Conservation (phyloP, 1,284 basidiomycete species). For the Pseudozyma pruni region DNA sequence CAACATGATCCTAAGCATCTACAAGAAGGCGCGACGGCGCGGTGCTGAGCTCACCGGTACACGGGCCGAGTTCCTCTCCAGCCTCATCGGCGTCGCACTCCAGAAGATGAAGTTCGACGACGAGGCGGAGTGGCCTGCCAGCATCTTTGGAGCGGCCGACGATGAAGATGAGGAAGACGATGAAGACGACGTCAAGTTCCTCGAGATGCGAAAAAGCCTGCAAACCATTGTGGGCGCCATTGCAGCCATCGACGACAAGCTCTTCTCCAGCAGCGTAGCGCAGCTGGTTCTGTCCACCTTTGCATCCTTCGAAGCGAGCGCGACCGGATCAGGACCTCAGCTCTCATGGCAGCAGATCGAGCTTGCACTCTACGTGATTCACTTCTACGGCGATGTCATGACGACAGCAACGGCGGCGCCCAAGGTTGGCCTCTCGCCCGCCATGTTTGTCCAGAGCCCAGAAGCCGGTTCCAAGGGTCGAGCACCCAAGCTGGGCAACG, state of each 20-base stretch:
- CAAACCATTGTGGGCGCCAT: slow-evolving; percentile 84
- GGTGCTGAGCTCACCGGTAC: slow-evolving; percentile 41
- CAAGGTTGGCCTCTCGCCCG: slow-evolving; percentile 62
- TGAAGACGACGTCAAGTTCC: slow-evolving; percentile 86
- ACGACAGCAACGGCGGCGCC: slow-evolving; percentile 54
- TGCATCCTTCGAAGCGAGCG: slow-evolving; percentile 73
- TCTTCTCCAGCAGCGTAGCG: slow-evolving; percentile 79
- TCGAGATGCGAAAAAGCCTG: slow-evolving; percentile 85
- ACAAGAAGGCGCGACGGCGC: slow-evolving; percentile 62
- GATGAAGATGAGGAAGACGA: slow-evolving; percentile 75
- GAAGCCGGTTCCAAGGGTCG: slow-evolving; percentile 52
- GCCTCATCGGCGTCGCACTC: slow-evolving; percentile 82
- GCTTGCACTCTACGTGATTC: slow-evolving; percentile 88
- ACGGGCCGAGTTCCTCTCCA: slow-evolving; percentile 75
- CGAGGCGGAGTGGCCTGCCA: slow-evolving; percentile 83
- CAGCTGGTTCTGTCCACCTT: slow-evolving; percentile 80
- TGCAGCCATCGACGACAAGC: slow-evolving; percentile 80
- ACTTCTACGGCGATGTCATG: slow-evolving; percentile 83
- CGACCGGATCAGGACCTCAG: slow-evolving; percentile 69
- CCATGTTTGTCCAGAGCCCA: slow-evolving; percentile 61
- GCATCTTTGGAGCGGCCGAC: slow-evolving; percentile 73
- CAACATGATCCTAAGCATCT: slow-evolving; percentile 56
- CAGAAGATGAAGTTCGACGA: slow-evolving; percentile 76
- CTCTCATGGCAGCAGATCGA: slow-evolving; percentile 94
- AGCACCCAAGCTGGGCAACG: slow-evolving; percentile 51